phyloP scores from a whole-genome alignment of 495 filamentous ascomycete genomes.

The Aspergillus steynii region DNA sequence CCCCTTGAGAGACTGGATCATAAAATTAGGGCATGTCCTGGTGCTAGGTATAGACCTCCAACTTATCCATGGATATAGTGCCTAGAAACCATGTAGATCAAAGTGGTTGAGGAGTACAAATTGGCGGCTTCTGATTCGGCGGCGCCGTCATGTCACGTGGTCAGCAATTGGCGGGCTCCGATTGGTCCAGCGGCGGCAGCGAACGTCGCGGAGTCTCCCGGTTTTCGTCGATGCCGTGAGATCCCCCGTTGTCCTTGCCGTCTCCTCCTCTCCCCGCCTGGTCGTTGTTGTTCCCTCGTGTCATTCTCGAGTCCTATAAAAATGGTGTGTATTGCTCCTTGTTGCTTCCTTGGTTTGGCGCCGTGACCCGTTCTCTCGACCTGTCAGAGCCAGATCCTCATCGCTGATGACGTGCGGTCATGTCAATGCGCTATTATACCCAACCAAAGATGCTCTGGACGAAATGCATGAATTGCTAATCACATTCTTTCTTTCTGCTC shows the following conservation, averaged over 20 bases:
- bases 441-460: neutral
- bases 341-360: neutral
- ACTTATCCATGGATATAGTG: neutral
- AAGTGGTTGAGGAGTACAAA: conserved; percentile 9
- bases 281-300: conserved; percentile 27
- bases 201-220: conserved; percentile 34
- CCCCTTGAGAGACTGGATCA: no score
- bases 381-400: neutral
- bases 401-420: conserved; percentile 1
- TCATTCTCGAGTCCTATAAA: conserved; percentile 18
- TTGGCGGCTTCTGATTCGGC: conserved; percentile 19
- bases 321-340: conserved; percentile 31
- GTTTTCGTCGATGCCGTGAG: conserved; percentile 40
- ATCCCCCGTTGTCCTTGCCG: conserved; percentile 19
- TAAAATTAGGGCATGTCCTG: no score
- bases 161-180: conserved; percentile 15
- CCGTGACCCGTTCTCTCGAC: neutral
- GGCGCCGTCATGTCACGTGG: conserved; percentile 20
- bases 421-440: conserved; percentile 1
- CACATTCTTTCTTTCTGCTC: conserved; percentile 1
- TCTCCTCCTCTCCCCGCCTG: conserved; percentile 25
- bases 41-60: no score
- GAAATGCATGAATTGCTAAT: conserved; percentile 26
- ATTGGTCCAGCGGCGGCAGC: conserved; percentile 28
- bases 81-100: neutral